Conservation (phyloP, 176 grass and related monocot species). For the Sorghum bicolor region DNA sequence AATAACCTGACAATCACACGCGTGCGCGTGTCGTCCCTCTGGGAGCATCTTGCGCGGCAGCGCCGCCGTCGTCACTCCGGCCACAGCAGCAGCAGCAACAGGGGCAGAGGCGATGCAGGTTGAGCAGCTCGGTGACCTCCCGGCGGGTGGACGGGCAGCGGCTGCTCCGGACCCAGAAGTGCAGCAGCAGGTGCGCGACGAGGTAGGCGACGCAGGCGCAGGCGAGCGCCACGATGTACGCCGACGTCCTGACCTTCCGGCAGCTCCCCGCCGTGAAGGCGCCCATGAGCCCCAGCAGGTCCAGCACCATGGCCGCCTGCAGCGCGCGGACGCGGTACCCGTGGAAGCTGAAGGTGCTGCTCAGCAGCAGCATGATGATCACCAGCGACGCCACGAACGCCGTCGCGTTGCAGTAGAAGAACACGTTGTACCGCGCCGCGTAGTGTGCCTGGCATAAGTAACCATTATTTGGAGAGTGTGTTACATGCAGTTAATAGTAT, state of each 20-base stretch:
- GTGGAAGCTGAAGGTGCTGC: conserved; percentile 27
- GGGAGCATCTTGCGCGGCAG: neutral
- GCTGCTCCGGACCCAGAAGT: conserved; percentile 19
- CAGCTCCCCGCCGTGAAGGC: conserved; percentile 30
- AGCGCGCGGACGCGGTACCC: conserved; percentile 1
- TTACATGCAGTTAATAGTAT: neutral
- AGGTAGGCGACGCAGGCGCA: neutral
- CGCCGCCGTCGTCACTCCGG: neutral
- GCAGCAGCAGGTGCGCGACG: conserved; percentile 4
- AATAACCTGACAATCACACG: neutral
- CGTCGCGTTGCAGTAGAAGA: conserved; percentile 45
- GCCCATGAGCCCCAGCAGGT: conserved; percentile 37
- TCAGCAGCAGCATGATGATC: conserved; percentile 46
- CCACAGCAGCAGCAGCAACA: neutral
- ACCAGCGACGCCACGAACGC: conserved; percentile 44
- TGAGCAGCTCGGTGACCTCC: conserved; percentile 5
- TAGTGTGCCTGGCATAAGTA: neutral
- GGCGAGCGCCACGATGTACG: conserved; percentile 16
- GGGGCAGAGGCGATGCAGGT: neutral
- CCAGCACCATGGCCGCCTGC: conserved; percentile 26
- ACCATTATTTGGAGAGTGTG: no score
- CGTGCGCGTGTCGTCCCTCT: neutral
- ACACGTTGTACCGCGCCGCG: neutral
- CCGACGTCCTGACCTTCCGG: conserved; percentile 6
- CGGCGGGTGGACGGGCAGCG: neutral